These are phyloP conservation scores for Aureobasidium mangrovei DNA, from an alignment of 2,329 filamentous ascomycete species.

Conservation along the genomic window DNA sequence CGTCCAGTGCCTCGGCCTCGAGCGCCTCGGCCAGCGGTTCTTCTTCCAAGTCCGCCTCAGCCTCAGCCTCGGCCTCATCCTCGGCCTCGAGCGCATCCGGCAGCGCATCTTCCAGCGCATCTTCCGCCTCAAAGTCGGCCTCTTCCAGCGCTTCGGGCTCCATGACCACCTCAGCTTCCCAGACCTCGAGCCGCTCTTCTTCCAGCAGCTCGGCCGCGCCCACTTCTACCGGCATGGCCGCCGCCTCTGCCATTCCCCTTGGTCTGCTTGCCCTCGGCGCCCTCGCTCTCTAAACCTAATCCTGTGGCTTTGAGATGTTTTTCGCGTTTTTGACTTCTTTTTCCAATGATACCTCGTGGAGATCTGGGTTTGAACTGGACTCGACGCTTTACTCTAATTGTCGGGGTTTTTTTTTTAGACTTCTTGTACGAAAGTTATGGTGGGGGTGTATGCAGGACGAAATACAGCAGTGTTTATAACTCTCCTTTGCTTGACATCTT, in stretches of 20 bases:
- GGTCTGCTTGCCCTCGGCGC: constrained; percentile 17
- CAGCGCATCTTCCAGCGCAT: constrained; percentile 40
- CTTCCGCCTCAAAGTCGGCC: constrained; percentile 69
- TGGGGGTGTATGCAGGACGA: no score
- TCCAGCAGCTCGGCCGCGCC: not conserved
- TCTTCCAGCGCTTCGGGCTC: constrained; percentile 41
- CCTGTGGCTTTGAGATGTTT: no score
- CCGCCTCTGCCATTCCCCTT: constrained; percentile 14
- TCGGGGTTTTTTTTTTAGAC: no score
- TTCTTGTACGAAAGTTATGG: no score
- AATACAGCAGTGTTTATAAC: no score
- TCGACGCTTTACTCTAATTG: no score
- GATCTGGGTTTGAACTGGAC: no score
- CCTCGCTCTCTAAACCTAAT: constrained; percentile 13
- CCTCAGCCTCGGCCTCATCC: not conserved
- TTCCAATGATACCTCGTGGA: no score
- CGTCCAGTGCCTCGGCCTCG: constrained; percentile 24
- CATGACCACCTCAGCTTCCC: constrained; percentile 48
- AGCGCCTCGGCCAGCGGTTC: constrained; percentile 22
- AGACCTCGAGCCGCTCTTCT: not conserved
- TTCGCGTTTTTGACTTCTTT: no score
- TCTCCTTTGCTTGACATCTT: no score
- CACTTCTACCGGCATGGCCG: constrained; percentile 14
- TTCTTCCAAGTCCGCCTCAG: constrained; percentile 18
- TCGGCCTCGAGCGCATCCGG: not conserved